These are phyloP conservation scores for Auricularia heimuer DNA, from an alignment of 768 basidiomycete genomes.

Conservation along the genomic window DNA sequence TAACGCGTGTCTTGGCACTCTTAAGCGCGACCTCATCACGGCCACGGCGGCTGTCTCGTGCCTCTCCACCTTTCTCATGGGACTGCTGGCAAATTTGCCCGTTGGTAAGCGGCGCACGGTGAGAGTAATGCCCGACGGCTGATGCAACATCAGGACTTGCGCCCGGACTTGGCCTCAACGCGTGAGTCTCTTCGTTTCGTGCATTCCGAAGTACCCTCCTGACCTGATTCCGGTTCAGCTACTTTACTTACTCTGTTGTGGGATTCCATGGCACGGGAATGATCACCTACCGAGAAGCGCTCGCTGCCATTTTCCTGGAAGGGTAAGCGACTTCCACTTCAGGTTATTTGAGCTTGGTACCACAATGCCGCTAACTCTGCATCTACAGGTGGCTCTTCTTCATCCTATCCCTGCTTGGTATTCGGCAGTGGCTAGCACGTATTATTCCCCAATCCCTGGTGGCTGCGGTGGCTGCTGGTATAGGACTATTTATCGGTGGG, in stretches of 20 bases:
- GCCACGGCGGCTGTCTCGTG: slow-evolving; percentile 71
- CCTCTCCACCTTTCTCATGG: slow-evolving; percentile 73
- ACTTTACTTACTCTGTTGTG: slow-evolving; percentile 85
- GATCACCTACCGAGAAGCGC: slow-evolving; percentile 68
- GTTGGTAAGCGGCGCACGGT: slow-evolving; percentile 33
- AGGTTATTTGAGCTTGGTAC: too few relatives aligned
- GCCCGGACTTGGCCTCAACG: slow-evolving; percentile 75
- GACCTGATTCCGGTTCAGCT: slow-evolving; percentile 6
- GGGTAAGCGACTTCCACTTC: slow-evolving; percentile 37
- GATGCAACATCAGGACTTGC: slow-evolving; percentile 35
- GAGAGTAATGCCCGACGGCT: not conserved
- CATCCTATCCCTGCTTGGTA: slow-evolving; percentile 64
- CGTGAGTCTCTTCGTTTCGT: slow-evolving; percentile 44
- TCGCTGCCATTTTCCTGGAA: slow-evolving; percentile 81
- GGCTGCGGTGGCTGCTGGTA: slow-evolving; percentile 76
- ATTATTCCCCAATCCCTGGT: slow-evolving; percentile 84
- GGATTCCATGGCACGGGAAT: slow-evolving; percentile 67
- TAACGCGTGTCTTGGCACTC: slow-evolving; percentile 20
- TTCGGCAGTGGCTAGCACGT: slow-evolving; percentile 83
- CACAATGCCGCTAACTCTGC: too few relatives aligned
- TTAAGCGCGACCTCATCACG: slow-evolving; percentile 71
- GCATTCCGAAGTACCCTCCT: slow-evolving; percentile 3
- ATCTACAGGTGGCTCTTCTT: slow-evolving; percentile 66
- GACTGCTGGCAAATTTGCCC: slow-evolving; percentile 75
- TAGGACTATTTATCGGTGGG: slow-evolving; percentile 78